Base-by-base conservation (phyloP, 306 rosid species). In the Trichosanthes truncata region DNA sequence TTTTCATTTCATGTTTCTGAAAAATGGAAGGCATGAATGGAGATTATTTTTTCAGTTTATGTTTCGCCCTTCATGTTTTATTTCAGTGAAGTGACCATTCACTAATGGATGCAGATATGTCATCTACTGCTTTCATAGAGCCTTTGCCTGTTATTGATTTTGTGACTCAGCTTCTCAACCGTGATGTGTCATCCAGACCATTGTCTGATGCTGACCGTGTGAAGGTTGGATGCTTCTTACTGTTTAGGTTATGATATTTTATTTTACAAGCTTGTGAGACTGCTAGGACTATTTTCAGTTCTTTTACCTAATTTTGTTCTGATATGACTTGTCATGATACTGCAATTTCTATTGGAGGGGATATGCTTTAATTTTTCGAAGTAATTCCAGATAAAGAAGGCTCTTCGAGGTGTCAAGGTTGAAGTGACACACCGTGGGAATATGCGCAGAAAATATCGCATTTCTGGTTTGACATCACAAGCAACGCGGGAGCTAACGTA, bases 361-460 rank as follows among this genome's bases (percentile, higher is more conserved):
- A 9, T 69, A 26, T 79, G 29, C 20, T 18, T 20, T 51, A 74
- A 74, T 51, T 51, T 68, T 11, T 74, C 9, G 0, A 52, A 74
- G 60, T 81, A 12, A 74, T 46, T 52, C 48, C 87, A 96, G 99
- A 96, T 96, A 1, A 96, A 96, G 77, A 96, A 93, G 82, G 99
- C 99, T 1, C 88, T 96, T 0, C 93, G 99, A 0, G 99, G 99
- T 20, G 96, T 96, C 66, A 96, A 87, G 85, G 98, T 96, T 78
- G 99, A 96, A 84, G 99, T 96, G 29, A 96, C 98, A 5, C 99
- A 96, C 48, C 89, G 99, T 13, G 99, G 97, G 15, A 93, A 91
- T 56, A 93, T 96, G 98, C 88, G 99, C 41, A 88, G 99, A 49
- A 96, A 91, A 56, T 96, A 96, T 79, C 94, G 99, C 7, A 96